Base-by-base conservation (phyloP, 768 basidiomycete species). In the Kwoniella pini region DNA sequence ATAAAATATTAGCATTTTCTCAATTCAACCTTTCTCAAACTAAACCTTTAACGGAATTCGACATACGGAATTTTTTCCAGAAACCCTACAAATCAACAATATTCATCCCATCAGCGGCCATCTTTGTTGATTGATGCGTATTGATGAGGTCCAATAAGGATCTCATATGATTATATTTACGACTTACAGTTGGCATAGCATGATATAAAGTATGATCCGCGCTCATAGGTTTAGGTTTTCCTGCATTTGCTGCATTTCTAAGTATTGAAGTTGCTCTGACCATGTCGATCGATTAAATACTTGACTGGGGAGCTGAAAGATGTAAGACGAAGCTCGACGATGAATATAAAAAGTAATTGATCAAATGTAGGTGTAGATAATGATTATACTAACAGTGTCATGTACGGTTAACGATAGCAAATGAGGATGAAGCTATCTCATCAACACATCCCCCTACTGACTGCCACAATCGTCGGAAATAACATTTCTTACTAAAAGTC, bases 21-120 rank as follows among this genome's bases (percentile, higher is more conserved):
- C 21, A 33, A 13, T 24, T 13, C 22, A 31, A 36, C 10, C 24
- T n/a, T 54, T 36, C 10, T 13, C 13, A 6, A 28, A 30, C n/a
- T 4, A 26, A 22, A 45, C 26, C 36, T 44, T 27, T 21, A 26
- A n/a, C 24, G 27, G 19, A 56, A 21, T 12, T n/a, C 26, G 11
- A 82, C 90, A 61, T 69, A 92, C 92, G 86, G 75, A 96, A 91
- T 82, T 89, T 91, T 85, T 94, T 95, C 93, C 93, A 95, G 78
- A 95, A 94, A 9, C 93, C 92, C 79, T 88, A 86, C 45, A 19
- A 24, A 30, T n/a, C n/a, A n/a, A n/a, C n/a, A n/a, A n/a, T n/a
- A n/a, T n/a, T n/a, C n/a, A n/a, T n/a, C n/a, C n/a, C n/a, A n/a
- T n/a, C n/a, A n/a, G n/a, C n/a, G n/a, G n/a, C n/a, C n/a, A n/a